These are phyloP conservation scores for Nothophytophthora sp. DNA, from an alignment of 352 stramenopile species.

Conservation along the genomic window DNA sequence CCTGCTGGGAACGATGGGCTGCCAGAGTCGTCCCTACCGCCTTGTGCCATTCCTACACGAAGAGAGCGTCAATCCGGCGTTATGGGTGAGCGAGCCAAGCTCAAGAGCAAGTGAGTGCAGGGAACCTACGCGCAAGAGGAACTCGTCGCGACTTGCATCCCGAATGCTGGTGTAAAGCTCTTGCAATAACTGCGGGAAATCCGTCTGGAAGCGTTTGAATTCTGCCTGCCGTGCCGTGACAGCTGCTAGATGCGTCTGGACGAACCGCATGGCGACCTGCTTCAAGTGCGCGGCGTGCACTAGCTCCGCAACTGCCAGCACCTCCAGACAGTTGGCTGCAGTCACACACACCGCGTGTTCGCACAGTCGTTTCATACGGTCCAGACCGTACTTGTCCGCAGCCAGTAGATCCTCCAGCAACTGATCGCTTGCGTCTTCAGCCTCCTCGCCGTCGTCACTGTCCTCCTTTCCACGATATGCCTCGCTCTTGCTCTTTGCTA, in stretches of 20 bases:
- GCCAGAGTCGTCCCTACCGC: slow-evolving; percentile 22
- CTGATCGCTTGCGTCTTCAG: slow-evolving; percentile 26
- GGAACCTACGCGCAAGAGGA: slow-evolving; percentile 30
- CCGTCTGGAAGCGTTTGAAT: slow-evolving; percentile 31
- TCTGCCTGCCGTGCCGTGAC: slow-evolving; percentile 23
- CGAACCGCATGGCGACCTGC: slow-evolving; percentile 40
- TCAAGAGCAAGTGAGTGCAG: neutral
- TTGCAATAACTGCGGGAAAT: slow-evolving; percentile 45
- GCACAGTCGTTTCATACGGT: slow-evolving; percentile 67
- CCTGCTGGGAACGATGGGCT: slow-evolving; percentile 28
- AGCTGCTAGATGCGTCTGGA: slow-evolving; percentile 29
- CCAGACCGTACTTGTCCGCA: slow-evolving; percentile 71
- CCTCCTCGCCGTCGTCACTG: neutral
- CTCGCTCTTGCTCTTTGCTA: neutral
- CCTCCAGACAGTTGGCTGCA: slow-evolving; percentile 50
- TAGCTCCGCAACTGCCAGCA: slow-evolving; percentile 63
- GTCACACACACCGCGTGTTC: slow-evolving; percentile 55
- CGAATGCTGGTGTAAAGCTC: slow-evolving; percentile 44
- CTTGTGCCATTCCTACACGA: slow-evolving; percentile 43
- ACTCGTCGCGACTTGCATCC: slow-evolving; percentile 23
- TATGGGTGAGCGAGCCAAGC: no score
- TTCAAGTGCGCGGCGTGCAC: slow-evolving; percentile 60
- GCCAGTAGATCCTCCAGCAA: slow-evolving; percentile 76
- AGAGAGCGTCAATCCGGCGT: neutral
- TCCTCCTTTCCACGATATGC: neutral